phyloP scores from a whole-genome alignment of 2,329 filamentous ascomycete genomes.

The Colletotrichum paranaense region DNA sequence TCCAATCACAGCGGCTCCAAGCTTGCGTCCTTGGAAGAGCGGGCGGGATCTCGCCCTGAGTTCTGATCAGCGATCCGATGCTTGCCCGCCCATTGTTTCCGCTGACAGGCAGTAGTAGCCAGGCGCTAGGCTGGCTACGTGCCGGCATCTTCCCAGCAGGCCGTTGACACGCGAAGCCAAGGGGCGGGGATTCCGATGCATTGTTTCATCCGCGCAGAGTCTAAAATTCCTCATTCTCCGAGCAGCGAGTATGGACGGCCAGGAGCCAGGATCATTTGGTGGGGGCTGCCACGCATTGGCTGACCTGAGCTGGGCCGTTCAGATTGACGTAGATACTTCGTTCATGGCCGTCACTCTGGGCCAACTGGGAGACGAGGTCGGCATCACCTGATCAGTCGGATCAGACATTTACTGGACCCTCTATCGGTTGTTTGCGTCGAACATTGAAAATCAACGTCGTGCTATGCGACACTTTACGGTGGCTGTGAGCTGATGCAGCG shows the following conservation, averaged over 20 bases:
- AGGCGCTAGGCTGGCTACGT: constrained; percentile 12
- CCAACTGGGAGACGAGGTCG: background rate
- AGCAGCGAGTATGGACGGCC: background rate
- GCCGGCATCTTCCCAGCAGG: constrained; percentile 31
- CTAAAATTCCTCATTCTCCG: constrained; percentile 30
- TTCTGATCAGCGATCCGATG: constrained; percentile 20
- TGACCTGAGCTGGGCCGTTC: background rate
- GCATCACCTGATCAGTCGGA: background rate
- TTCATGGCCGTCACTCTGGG: background rate
- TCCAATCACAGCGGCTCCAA: background rate
- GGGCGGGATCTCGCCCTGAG: constrained; percentile 11
- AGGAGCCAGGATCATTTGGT: background rate
- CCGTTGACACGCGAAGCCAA: constrained; percentile 25
- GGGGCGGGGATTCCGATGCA: constrained; percentile 34
- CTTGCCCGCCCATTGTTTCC: constrained; percentile 6
- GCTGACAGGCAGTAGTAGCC: constrained; percentile 20
- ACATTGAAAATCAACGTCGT: background rate
- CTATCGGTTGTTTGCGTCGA: background rate
- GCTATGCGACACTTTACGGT: background rate
- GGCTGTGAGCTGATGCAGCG: background rate
- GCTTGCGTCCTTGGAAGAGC: background rate
- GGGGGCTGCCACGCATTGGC: constrained; percentile 17
- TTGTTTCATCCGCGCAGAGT: constrained; percentile 31
- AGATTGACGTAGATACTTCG: background rate
- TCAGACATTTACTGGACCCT: background rate